These are phyloP conservation scores for Termitomyces sp. DNA, from an alignment of 768 basidiomycete genomes.

Conservation along the genomic window DNA sequence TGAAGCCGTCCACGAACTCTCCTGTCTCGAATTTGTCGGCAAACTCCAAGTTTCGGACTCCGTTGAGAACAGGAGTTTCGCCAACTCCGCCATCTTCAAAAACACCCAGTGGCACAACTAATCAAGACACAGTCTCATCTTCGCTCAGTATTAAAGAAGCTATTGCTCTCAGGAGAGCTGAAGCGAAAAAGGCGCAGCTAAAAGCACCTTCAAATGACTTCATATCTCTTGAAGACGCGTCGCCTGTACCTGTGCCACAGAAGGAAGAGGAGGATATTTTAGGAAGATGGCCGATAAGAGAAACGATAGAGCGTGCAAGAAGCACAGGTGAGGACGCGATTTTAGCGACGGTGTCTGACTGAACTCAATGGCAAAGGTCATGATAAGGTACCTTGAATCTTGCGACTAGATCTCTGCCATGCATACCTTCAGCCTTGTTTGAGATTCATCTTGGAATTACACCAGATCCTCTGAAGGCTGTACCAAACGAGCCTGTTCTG, in stretches of 20 bases:
- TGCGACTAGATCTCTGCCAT: constrained; percentile 64
- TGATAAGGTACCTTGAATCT: constrained; percentile 69
- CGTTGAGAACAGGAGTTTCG: constrained; percentile 16
- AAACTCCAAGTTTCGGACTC: constrained; percentile 17
- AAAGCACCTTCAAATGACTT: constrained; percentile 29
- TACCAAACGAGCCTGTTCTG: constrained; percentile 54
- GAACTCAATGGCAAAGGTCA: constrained; percentile 42
- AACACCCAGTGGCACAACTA: constrained; percentile 1
- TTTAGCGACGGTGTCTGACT: constrained; percentile 24
- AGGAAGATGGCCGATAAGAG: constrained; percentile 63
- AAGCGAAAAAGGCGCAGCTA: constrained; percentile 59
- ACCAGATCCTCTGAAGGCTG: constrained; percentile 63
- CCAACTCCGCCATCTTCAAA: constrained; percentile 16
- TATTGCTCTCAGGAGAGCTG: constrained; percentile 74
- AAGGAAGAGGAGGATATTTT: constrained; percentile 48
- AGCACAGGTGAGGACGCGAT: constrained; percentile 58
- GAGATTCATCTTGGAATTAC: constrained; percentile 75
- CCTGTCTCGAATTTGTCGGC: constrained; percentile 14
- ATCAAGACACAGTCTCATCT: constrained; percentile 6
- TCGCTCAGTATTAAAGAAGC: constrained; percentile 64
- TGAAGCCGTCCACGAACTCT: constrained; percentile 24
- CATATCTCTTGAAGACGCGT: constrained; percentile 43
- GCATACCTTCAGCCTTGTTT: constrained; percentile 73
- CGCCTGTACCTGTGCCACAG: constrained; percentile 27
- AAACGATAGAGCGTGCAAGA: constrained; percentile 73